A percentile compares a stretch with the other conserved stretches of the same genome.
Conservation (phyloP, 441 rosid genomes). For the Eruca vesicaria region DNA sequence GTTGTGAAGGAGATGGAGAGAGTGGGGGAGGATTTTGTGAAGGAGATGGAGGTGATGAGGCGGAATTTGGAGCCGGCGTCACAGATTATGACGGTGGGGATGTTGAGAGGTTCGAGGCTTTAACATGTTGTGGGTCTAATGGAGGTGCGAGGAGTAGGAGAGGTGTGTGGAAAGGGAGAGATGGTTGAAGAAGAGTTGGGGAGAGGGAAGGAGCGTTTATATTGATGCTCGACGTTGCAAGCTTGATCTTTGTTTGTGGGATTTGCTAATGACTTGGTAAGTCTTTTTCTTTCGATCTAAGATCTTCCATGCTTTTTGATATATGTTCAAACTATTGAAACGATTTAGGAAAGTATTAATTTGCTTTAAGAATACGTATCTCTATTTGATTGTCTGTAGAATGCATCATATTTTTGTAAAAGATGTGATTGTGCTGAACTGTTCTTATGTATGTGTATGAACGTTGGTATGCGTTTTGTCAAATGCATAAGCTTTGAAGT, state of each 20-base stretch:
- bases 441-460: constrained; percentile 70
- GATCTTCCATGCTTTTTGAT: not conserved
- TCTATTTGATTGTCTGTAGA: constrained; percentile 40
- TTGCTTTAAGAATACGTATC: not conserved
- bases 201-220: constrained; percentile 34
- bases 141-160: no score
- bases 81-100: not conserved
- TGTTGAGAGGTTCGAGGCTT: no score
- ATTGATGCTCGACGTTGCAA: constrained; percentile 46
- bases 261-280: constrained; percentile 66
- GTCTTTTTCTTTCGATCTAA: no score
- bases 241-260: constrained; percentile 61
- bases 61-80: not conserved
- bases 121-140: no score
- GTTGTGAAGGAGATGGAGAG: not conserved
- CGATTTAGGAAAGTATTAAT: constrained; percentile 1
- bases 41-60: not conserved
- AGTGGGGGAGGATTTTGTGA: not conserved
- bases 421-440: constrained; percentile 89
- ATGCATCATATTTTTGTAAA: constrained; percentile 91
- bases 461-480: not conserved
- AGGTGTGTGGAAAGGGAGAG: no score
- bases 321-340: not conserved
- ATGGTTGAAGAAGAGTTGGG: no score
- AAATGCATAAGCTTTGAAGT: constrained; percentile 16